Base-by-base conservation (phyloP, 192 early-diverging fungal species). In the Backusella macrospora region DNA sequence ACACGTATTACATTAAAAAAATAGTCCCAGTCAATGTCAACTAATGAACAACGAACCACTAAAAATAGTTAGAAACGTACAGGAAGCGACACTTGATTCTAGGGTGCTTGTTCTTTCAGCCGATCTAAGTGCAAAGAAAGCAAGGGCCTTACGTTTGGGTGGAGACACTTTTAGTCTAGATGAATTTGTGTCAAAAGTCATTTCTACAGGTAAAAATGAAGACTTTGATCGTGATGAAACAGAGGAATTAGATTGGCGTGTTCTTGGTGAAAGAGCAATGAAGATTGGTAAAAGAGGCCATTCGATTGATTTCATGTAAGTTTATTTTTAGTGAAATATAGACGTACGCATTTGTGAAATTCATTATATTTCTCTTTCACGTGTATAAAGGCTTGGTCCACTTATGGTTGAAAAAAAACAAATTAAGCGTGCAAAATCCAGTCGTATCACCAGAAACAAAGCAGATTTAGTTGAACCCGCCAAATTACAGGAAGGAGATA, bases 1-100 rank as follows among this genome's bases (percentile, higher is more conserved):
- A 37, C 45, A 64, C 34, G 3, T 6, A 15, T 13, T 21, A 16
- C 26, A n/a, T 62, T 12, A 15, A 44, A 7, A 18, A n/a, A 48
- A 4, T 7, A 62, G 16, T 37, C 64, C 29, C 29, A 34, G 29
- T 34, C 29, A 34, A 34, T 34, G 29, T 34, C 46, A 9, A 39
- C 16, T 62, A 26, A 39, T 67, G 48, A 34, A 10, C 38, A 29
- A 38, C 9, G 26, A 1, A 34, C 29, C 29, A 34, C 29, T 26
- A 38, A n/a, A 16, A 34, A 62, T 40, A 92, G 97, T 98, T 2
- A 78, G 82, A 40, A 88, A 89, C 68, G 90, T 94, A 0, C 89
- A 93, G 29, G 97, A 99, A 85, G 95, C 95, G 12, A 88, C 92
- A 0, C 82, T 99, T 34, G 96, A 99, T 87, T 90, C 95, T n/a